Evolutionary conservation across 495 filamentous ascomycete species (phyloP).

Genomic region (Hyaloscypha hepaticicola): DNA sequence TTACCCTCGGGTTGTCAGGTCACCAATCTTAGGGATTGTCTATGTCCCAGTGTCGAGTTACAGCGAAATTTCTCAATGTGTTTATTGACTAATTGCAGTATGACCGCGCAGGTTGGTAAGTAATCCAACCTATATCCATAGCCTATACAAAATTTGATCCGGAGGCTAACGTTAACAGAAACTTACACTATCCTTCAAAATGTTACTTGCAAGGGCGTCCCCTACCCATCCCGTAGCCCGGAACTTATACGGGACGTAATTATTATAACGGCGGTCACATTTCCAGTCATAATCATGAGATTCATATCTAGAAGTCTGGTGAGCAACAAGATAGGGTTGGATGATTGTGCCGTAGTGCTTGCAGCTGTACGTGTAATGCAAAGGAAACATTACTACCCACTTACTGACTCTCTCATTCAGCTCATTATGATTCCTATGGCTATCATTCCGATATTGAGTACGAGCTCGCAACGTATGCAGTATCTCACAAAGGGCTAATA

Average conservation of each 20-base stretch:
- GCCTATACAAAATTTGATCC: not conserved
- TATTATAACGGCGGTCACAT: slow-evolving; percentile 13
- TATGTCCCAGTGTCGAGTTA: not conserved
- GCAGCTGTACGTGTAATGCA: slow-evolving; percentile 5
- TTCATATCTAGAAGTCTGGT: slow-evolving; percentile 13
- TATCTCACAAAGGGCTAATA: not conserved
- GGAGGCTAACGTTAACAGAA: not conserved
- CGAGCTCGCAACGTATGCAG: too few species aligned
- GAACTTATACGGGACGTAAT: slow-evolving; percentile 14
- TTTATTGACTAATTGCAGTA: not conserved
- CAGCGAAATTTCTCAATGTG: not conserved
- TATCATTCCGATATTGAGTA: slow-evolving; percentile 15
- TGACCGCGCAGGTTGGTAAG: not conserved
- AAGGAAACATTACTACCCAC: not conserved
- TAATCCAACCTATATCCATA: not conserved
- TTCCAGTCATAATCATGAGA: slow-evolving; percentile 9
- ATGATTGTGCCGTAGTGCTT: slow-evolving; percentile 13
- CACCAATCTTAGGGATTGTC: not conserved
- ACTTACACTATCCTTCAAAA: slow-evolving; percentile 12
- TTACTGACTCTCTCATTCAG: not conserved
- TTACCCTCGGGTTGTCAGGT: not conserved
- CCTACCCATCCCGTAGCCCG: slow-evolving; percentile 11
- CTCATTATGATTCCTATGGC: slow-evolving; percentile 10
- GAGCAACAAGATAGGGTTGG: slow-evolving; percentile 15
- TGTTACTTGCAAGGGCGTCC: slow-evolving; percentile 12